Conservation (phyloP, 768 basidiomycete genomes). For the Pholiota conissans region DNA sequence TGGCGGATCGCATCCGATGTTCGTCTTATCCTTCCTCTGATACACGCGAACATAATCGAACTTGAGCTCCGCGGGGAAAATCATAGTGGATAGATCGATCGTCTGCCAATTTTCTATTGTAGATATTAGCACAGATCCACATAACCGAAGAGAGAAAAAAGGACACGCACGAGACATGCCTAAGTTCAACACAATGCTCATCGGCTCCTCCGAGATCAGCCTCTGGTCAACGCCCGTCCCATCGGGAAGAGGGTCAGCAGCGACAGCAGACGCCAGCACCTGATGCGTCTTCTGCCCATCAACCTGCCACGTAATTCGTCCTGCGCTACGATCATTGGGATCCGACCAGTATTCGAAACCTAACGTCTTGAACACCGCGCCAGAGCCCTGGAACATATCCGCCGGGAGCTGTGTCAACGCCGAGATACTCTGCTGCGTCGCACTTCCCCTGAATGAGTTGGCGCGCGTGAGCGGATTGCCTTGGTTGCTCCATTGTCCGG, state of each 20-base stretch:
- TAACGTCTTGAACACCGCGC: slow-evolving; percentile 47
- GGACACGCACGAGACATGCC: slow-evolving; percentile 53
- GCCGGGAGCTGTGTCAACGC: slow-evolving; percentile 45
- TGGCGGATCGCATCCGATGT: slow-evolving; percentile 67
- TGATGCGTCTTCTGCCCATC: slow-evolving; percentile 50
- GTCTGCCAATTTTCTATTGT: slow-evolving; percentile 63
- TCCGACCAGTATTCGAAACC: slow-evolving; percentile 80
- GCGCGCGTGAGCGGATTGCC: slow-evolving; percentile 30
- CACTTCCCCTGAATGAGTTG: slow-evolving; percentile 49
- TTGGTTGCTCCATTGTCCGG: slow-evolving; percentile 35
- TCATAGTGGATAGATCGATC: slow-evolving; percentile 52
- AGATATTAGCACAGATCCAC: background rate
- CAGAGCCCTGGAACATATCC: slow-evolving; percentile 60
- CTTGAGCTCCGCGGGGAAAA: slow-evolving; percentile 68
- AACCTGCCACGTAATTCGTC: slow-evolving; percentile 77
- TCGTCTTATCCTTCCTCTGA: slow-evolving; percentile 56
- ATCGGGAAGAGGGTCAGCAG: slow-evolving; percentile 32
- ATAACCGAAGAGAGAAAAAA: background rate
- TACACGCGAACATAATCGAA: slow-evolving; percentile 85
- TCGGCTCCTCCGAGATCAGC: slow-evolving; percentile 57
- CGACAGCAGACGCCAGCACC: slow-evolving; percentile 55
- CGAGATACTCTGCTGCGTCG: slow-evolving; percentile 60
- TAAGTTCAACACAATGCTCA: slow-evolving; percentile 61
- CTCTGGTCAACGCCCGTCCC: slow-evolving; percentile 60
- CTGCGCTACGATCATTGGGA: slow-evolving; percentile 49